Conservation (phyloP, 2,329 filamentous ascomycete genomes). For the Arthrinium phaeospermum region DNA sequence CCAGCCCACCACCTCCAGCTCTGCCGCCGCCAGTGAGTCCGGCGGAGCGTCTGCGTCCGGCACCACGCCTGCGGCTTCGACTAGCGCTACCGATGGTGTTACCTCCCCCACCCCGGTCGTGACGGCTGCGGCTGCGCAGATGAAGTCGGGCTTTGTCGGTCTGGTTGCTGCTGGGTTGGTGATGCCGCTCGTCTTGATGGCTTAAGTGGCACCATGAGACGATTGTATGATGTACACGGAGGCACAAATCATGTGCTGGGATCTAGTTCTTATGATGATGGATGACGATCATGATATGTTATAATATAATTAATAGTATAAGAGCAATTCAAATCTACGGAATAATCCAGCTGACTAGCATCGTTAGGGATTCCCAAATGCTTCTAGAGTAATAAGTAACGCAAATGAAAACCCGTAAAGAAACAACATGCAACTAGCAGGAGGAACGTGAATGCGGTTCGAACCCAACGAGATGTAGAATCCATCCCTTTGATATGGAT, state of each 20-base stretch:
- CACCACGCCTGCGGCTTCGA: slow-evolving; percentile 11
- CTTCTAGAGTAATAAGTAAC: no score
- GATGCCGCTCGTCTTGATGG: not conserved
- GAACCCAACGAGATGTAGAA: no score
- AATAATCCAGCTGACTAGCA: no score
- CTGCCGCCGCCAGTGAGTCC: not conserved
- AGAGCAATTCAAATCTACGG: no score
- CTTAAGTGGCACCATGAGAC: not conserved
- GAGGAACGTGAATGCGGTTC: no score
- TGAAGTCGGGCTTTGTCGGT: slow-evolving; percentile 10
- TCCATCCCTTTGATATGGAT: no score
- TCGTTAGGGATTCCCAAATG: no score
- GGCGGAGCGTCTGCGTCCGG: not conserved
- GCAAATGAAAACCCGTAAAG: no score
- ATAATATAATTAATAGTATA: not conserved
- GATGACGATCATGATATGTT: slow-evolving; percentile 2
- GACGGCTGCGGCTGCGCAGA: slow-evolving; percentile 20
- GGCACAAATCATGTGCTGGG: not conserved
- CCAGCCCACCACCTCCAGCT: not conserved
- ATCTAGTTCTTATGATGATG: not conserved
- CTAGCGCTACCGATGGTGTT: not conserved
- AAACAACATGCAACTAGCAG: no score
- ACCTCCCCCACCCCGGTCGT: slow-evolving; percentile 21
- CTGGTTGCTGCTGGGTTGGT: not conserved
- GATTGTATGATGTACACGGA: not conserved